These are phyloP conservation scores for Linum tenue DNA, from an alignment of 345 rosid genomes.

Conservation along the genomic window DNA sequence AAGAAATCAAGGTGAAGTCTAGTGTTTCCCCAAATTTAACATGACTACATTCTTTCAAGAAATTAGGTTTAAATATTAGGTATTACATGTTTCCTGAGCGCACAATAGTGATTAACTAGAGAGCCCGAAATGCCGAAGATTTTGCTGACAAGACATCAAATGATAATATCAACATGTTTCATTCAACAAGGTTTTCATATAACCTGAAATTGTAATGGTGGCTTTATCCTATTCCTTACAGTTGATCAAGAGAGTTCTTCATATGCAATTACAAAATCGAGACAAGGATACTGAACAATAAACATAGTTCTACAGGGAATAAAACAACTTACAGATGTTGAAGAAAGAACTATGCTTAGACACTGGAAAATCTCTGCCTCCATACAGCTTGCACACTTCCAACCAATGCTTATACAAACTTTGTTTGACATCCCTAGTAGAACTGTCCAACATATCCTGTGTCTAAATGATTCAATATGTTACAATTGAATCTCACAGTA, in stretches of 20 bases:
- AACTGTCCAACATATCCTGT: conserved; percentile 36
- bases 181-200: too few species aligned
- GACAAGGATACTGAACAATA: conserved; percentile 3
- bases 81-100: too few species aligned
- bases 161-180: too few species aligned
- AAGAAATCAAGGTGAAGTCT: too few species aligned
- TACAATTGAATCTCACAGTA: not conserved
- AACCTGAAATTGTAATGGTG: too few species aligned
- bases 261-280: not conserved
- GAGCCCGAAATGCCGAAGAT: too few species aligned
- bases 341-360: conserved; percentile 62
- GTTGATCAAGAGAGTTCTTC: not conserved
- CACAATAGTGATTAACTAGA: too few species aligned
- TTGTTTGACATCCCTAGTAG: conserved; percentile 50
- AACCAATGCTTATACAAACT: conserved; percentile 74
- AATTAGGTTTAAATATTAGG: too few species aligned
- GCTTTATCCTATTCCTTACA: not conserved
- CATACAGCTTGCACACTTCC: conserved; percentile 44
- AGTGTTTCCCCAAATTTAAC: too few species aligned
- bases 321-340: conserved; percentile 61
- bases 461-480: not conserved
- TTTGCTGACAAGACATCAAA: too few species aligned
- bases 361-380: conserved; percentile 55
- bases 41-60: too few species aligned
- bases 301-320: not conserved